Evolutionary conservation across 768 basidiomycete species (phyloP), one percentile per base, ranked within the genome.

Genomic region (Saitozyma podzolica): DNA sequence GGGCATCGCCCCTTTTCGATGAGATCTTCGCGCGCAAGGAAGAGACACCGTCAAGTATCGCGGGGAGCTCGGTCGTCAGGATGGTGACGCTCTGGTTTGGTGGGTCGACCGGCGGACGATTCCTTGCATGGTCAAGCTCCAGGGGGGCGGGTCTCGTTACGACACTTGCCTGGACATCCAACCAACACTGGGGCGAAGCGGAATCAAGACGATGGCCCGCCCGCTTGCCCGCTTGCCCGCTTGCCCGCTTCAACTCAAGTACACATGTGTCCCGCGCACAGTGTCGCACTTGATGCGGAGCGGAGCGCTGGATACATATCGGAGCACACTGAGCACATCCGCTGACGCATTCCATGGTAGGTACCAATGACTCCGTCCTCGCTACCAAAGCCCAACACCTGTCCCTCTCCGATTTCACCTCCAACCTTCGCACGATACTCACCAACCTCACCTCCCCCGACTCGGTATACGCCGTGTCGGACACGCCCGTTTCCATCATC

Each of bases 31-130:
- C 63, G 7, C 63, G 61, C 48, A 66, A 63, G 56, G 63, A 42
- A 8, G 62, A 69, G 9, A 61, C 54, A 2, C 41, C 57, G 0
- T 19, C n/a, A n/a, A n/a, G n/a, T n/a, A n/a, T n/a, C n/a, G n/a
- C n/a, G n/a, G n/a, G n/a, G 11, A n/a, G 17, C 16, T 40, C 64
- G 3, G 37, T 37, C 1, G 58, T 74, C 17, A 50, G 73, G 19
- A 49, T 74, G 16, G 65, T 71, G 0, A 74, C 69, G 2, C 54
- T 74, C 41, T 74, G 69, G 69, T 62, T 74, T 19, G 73, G 73
- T 74, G 43, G 19, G 65, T 48, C 20, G 16, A 6, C 58, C 9
- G 16, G 16, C 9, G 9, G 16, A 45, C 9, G n/a, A n/a, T n/a
- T n/a, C n/a, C n/a, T n/a, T n/a, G n/a, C n/a, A n/a, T n/a, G n/a